These are phyloP conservation scores for Suhomyces maxii DNA, from an alignment of 1,139 yeast genomes.

Conservation along the genomic window DNA sequence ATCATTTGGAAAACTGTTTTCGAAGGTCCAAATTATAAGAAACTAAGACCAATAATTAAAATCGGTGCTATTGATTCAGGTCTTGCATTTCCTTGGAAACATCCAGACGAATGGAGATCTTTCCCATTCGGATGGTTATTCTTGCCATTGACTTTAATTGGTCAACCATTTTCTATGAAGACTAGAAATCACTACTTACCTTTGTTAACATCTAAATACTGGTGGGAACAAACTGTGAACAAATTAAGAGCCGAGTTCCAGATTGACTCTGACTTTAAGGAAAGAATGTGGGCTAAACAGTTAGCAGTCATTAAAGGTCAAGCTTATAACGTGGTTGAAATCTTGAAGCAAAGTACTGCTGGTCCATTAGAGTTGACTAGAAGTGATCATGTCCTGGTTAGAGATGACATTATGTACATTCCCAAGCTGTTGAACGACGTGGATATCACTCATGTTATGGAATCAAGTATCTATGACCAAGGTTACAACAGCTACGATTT, in stretches of 20 bases:
- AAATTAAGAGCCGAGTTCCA: slow-evolving; percentile 51
- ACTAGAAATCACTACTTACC: slow-evolving; percentile 62
- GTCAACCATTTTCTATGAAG: slow-evolving; percentile 61
- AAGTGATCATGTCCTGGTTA: slow-evolving; percentile 54
- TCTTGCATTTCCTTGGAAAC: slow-evolving; percentile 78
- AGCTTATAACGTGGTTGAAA: slow-evolving; percentile 73
- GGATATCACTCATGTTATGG: slow-evolving; percentile 19
- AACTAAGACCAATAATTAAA: slow-evolving; percentile 40
- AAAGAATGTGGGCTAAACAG: slow-evolving; percentile 67
- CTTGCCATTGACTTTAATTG: slow-evolving; percentile 62
- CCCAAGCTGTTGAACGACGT: slow-evolving; percentile 34
- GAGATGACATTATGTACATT: slow-evolving; percentile 63
- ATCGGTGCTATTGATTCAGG: slow-evolving; percentile 81
- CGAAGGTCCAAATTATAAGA: slow-evolving; percentile 6
- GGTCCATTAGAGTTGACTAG: slow-evolving; percentile 71
- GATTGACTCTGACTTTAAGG: slow-evolving; percentile 62
- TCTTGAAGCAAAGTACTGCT: slow-evolving; percentile 54
- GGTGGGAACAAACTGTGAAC: slow-evolving; percentile 69
- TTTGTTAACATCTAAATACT: slow-evolving; percentile 55
- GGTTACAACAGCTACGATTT: slow-evolving; percentile 2
- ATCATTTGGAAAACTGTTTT: slow-evolving; percentile 44
- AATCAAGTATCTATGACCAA: slow-evolving; percentile 22
- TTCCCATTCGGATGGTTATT: slow-evolving; percentile 82
- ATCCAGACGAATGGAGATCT: slow-evolving; percentile 80
- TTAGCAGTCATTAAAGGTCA: slow-evolving; percentile 76